Conservation (phyloP, 306 rosid species). For the Clitoria ternatea region DNA sequence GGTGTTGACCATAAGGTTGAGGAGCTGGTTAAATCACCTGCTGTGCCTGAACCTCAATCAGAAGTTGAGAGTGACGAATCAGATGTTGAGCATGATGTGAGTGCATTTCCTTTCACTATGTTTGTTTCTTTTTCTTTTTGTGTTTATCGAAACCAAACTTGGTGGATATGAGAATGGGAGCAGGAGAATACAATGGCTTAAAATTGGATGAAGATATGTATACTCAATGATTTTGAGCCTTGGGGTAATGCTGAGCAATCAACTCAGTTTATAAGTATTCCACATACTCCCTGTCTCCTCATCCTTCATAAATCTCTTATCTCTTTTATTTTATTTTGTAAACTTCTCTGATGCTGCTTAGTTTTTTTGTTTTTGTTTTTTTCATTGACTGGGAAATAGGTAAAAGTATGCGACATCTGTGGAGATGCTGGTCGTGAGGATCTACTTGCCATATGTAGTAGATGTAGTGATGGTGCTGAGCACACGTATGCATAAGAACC, state of each 20-base stretch:
- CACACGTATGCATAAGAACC: slow-evolving; percentile 63
- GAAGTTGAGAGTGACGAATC: slow-evolving; percentile 68
- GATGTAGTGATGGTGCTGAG: slow-evolving; percentile 97
- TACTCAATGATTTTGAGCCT: background rate
- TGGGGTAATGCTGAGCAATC: background rate
- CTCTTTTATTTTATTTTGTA: background rate
- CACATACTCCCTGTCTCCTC: background rate
- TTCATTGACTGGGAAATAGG: slow-evolving; percentile 45
- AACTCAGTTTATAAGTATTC: slow-evolving; percentile 2
- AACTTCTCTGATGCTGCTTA: slow-evolving; percentile 21
- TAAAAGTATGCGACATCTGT: slow-evolving; percentile 93
- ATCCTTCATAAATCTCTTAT: background rate
- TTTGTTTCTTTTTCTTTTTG: background rate
- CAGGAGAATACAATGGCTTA: background rate
- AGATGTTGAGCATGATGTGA: slow-evolving; percentile 77
- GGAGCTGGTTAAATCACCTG: slow-evolving; percentile 36
- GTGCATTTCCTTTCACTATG: slow-evolving; percentile 26
- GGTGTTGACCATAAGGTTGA: slow-evolving; percentile 38
- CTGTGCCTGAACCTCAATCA: slow-evolving; percentile 36
- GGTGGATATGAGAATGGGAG: background rate
- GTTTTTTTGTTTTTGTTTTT: background rate
- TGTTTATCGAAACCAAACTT: background rate
- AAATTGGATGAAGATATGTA: background rate
- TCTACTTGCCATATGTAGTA: slow-evolving; percentile 78
- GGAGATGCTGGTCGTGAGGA: slow-evolving; percentile 96